These are phyloP conservation scores for Stentor coeruleus DNA, from an alignment of 73 alveolate genomes.

Conservation along the genomic window DNA sequence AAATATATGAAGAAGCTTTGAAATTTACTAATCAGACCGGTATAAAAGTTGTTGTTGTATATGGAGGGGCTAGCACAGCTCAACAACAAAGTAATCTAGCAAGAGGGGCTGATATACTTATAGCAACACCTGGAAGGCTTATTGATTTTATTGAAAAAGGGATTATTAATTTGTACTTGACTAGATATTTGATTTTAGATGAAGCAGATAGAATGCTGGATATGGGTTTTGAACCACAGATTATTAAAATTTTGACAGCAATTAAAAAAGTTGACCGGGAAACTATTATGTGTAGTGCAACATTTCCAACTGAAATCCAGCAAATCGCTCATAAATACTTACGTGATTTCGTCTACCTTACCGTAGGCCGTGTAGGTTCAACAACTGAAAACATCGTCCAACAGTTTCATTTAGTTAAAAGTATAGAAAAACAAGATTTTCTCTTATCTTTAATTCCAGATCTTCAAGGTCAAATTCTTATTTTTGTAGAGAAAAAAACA, in stretches of 20 bases:
- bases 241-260: not conserved
- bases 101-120: slow-evolving; percentile 64
- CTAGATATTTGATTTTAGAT: not conserved
- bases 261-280: slow-evolving; percentile 23
- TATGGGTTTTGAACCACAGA: slow-evolving; percentile 45
- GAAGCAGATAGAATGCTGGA: slow-evolving; percentile 42
- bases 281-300: slow-evolving; percentile 49
- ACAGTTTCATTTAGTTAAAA: not conserved
- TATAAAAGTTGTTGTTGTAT: slow-evolving; percentile 54
- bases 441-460: slow-evolving; percentile 30
- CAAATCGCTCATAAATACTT: slow-evolving; percentile 28
- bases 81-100: slow-evolving; percentile 61
- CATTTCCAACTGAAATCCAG: slow-evolving; percentile 46
- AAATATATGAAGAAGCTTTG: slow-evolving; percentile 61
- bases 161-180: slow-evolving; percentile 34
- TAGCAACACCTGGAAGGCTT: slow-evolving; percentile 92
- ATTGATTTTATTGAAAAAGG: slow-evolving; percentile 53
- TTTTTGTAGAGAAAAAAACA: slow-evolving; percentile 70
- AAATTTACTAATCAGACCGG: slow-evolving; percentile 62
- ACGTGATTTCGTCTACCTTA: not conserved
- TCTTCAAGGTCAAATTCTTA: slow-evolving; percentile 59
- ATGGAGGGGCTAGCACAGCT: slow-evolving; percentile 80
- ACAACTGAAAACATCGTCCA: not conserved
- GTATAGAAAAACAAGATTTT: slow-evolving; percentile 38
- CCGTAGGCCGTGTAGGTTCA: not conserved